phyloP scores from a whole-genome alignment of 2,329 filamentous ascomycete species.

The Bipolaris bicolor region DNA sequence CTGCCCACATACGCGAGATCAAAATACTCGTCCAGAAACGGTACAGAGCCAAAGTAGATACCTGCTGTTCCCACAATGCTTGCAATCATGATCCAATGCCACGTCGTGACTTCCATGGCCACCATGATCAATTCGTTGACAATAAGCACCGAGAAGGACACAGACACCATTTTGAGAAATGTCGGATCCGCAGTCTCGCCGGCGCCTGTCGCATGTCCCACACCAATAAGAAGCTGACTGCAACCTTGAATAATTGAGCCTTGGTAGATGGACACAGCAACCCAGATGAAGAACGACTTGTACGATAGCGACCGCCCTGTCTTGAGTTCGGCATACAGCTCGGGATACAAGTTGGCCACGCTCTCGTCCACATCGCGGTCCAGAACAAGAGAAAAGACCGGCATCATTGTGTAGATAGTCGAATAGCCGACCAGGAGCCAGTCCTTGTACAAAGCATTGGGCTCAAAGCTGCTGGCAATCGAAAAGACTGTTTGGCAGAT shows the following conservation, averaged over 20 bases:
- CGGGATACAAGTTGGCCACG: conserved; percentile 91
- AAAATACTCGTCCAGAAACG: conserved; percentile 89
- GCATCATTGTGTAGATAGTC: conserved; percentile 91
- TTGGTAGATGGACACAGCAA: conserved; percentile 92
- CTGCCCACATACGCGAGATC: conserved; percentile 80
- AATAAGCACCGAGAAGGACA: conserved; percentile 89
- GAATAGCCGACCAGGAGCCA: conserved; percentile 98
- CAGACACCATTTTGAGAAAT: conserved; percentile 73
- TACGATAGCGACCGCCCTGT: conserved; percentile 85
- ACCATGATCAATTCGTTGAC: conserved; percentile 98
- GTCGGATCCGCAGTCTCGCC: conserved; percentile 14
- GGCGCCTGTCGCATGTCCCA: conserved; percentile 43
- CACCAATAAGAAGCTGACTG: conserved; percentile 82
- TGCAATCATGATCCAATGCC: conserved; percentile 91
- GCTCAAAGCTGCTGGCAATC: conserved; percentile 89
- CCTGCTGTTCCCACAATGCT: conserved; percentile 81
- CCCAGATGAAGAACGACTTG: conserved; percentile 96
- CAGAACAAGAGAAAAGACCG: conserved; percentile 90
- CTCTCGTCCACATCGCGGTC: conserved; percentile 95
- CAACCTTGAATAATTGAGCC: conserved; percentile 95
- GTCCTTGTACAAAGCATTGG: conserved; percentile 89
- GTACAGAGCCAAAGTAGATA: conserved; percentile 81
- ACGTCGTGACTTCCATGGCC: conserved; percentile 93
- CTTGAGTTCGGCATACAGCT: conserved; percentile 97
- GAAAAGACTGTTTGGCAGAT: conserved; percentile 98